Percentiles rank a stretch among this genome's conserved stretches.
Conservation (phyloP, 345 rosid species). For the Ceriops decandra region DNA sequence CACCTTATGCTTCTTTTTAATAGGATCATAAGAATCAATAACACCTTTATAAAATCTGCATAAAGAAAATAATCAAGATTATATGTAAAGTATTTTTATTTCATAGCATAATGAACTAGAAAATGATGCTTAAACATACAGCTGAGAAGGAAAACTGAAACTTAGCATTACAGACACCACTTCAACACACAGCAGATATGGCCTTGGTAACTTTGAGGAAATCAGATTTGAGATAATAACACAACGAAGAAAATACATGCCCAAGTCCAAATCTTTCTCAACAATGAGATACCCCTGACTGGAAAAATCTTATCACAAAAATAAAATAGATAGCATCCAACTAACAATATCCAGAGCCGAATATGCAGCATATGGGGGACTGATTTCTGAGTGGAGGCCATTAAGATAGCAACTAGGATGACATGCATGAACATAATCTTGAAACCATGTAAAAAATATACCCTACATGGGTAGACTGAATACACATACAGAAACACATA, state of each 20-base stretch:
- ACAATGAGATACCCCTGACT: neutral
- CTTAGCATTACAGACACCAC: too few species aligned
- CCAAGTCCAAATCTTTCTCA: neutral
- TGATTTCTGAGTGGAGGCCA: neutral
- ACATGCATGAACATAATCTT: neutral
- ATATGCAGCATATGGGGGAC: too few species aligned
- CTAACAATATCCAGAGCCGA: too few species aligned
- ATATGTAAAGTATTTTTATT: neutral
- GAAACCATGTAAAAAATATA: neutral
- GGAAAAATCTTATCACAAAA: neutral
- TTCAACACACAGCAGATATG: too few species aligned
- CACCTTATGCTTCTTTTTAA: constrained; percentile 79
- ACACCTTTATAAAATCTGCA: constrained; percentile 79
- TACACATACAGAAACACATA: neutral
- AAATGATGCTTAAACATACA: neutral
- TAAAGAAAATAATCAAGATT: constrained; percentile 12
- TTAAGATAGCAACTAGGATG: too few species aligned
- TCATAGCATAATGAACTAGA: neutral
- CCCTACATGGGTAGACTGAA: neutral
- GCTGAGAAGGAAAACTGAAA: neutral
- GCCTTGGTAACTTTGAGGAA: neutral
- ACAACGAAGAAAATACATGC: neutral
- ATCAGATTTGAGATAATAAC: neutral
- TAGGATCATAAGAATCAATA: constrained; percentile 51
- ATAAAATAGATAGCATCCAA: neutral